A percentile compares a stretch with the other conserved stretches of the same genome.
phyloP scores from a whole-genome alignment of 2,329 filamentous ascomycete species.

The Sodiomyces alkalinus region DNA sequence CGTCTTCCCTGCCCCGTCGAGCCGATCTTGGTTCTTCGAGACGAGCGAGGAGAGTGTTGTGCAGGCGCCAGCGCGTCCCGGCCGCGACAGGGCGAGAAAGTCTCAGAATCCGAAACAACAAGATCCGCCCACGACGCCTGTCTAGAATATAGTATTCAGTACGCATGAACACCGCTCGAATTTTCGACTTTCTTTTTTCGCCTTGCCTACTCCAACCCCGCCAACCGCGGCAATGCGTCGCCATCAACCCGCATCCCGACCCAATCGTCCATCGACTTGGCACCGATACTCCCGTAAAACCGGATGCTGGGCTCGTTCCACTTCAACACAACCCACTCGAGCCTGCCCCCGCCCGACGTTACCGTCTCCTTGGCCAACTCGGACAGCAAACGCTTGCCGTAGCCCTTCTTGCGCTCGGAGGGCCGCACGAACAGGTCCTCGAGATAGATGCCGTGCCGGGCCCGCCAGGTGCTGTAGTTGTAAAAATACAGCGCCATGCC shows the following conservation, averaged over 20 bases:
- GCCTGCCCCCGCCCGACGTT: conserved; percentile 52
- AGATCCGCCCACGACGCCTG: too few species aligned
- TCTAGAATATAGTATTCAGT: too few species aligned
- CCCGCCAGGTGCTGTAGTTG: conserved; percentile 89
- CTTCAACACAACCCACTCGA: conserved; percentile 86
- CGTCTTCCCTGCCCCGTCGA: not conserved
- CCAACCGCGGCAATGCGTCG: conserved; percentile 46
- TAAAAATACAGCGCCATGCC: conserved; percentile 89
- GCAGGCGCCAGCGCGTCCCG: too few species aligned
- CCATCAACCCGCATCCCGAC: conserved; percentile 61
- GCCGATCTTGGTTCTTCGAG: too few species aligned
- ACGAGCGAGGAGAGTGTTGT: too few species aligned
- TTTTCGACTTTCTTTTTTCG: conserved; percentile 1
- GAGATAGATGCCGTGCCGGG: conserved; percentile 77
- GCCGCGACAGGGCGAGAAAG: too few species aligned
- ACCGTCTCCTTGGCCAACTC: conserved; percentile 68
- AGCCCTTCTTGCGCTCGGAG: conserved; percentile 57
- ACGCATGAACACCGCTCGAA: not conserved
- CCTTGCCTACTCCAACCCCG: conserved; percentile 19
- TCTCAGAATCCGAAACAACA: too few species aligned
- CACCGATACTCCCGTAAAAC: conserved; percentile 67
- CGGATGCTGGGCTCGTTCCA: conserved; percentile 86
- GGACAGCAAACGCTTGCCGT: conserved; percentile 61
- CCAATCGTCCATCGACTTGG: conserved; percentile 54
- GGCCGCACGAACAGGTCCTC: conserved; percentile 81